phyloP scores from a whole-genome alignment of 805 yeast genomes.

The Saccharomyces jurei region DNA sequence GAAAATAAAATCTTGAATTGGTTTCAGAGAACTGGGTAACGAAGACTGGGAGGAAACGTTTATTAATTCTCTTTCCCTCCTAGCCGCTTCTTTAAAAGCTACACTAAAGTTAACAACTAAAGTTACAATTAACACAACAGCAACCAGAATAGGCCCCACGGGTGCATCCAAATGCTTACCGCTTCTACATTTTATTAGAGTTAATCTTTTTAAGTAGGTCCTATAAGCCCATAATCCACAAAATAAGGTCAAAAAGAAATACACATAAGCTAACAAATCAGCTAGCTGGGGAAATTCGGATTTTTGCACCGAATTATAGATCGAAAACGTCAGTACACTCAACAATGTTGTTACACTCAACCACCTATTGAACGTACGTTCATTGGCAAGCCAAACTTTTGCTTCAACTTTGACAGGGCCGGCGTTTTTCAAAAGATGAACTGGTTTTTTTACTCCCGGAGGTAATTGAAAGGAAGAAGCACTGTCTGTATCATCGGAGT shows the following conservation, averaged over 20 bases:
- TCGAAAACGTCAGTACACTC: conserved; percentile 75
- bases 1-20: conserved; percentile 28
- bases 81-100: conserved; percentile 43
- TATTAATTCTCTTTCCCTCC: neutral
- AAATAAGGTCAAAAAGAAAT: conserved; percentile 75
- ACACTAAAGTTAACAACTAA: conserved; percentile 64
- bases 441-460: conserved; percentile 84
- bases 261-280: conserved; percentile 61
- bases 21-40: conserved; percentile 17
- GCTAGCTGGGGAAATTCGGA: conserved; percentile 64
- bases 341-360: conserved; percentile 78
- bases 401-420: conserved; percentile 94
- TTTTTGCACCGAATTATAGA: conserved; percentile 63
- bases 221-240: conserved; percentile 85
- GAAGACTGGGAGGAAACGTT: neutral
- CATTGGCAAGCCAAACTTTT: conserved; percentile 97
- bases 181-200: conserved; percentile 68
- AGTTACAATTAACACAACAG: conserved; percentile 57
- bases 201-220: conserved; percentile 63
- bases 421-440: conserved; percentile 67
- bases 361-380: conserved; percentile 96
- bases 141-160: conserved; percentile 80
- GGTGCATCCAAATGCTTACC: conserved; percentile 86
- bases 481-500: conserved; percentile 82
- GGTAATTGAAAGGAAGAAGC: conserved; percentile 45